Evolutionary conservation across 768 basidiomycete genomes (phyloP).

Genomic region (Gelatoporia subvermispora): DNA sequence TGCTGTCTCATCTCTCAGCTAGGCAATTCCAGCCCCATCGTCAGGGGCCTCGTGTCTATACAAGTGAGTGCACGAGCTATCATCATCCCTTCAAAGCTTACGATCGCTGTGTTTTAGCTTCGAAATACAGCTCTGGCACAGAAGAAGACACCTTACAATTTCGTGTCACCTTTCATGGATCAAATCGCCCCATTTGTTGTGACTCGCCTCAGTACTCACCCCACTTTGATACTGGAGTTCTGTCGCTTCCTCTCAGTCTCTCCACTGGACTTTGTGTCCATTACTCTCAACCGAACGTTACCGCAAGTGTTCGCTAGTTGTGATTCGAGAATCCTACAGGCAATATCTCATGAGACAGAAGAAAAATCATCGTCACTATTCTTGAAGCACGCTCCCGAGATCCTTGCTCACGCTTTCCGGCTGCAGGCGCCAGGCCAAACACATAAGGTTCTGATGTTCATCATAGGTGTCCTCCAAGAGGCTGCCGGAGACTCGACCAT

Average conservation of each 20-base stretch:
- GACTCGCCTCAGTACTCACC: conserved; percentile 51
- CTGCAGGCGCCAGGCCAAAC: conserved; percentile 50
- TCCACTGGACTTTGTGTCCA: conserved; percentile 55
- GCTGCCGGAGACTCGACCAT: conserved; percentile 35
- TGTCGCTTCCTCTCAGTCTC: conserved; percentile 64
- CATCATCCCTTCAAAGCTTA: too few species aligned
- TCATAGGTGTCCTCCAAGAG: conserved; percentile 52
- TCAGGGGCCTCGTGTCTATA: conserved; percentile 64
- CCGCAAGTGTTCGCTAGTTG: conserved; percentile 65
- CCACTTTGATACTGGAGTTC: conserved; percentile 52
- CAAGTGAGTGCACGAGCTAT: conserved; percentile 49
- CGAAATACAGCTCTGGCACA: conserved; percentile 41
- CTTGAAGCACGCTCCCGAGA: conserved; percentile 49
- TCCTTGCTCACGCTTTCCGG: conserved; percentile 66
- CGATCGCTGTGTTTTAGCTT: conserved; percentile 38
- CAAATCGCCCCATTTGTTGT: conserved; percentile 64
- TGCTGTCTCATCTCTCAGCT: conserved; percentile 63
- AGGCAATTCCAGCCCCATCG: conserved; percentile 59
- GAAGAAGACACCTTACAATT: conserved; percentile 57
- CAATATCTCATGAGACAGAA: conserved; percentile 51
- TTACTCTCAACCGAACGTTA: conserved; percentile 59
- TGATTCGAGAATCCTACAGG: conserved; percentile 53
- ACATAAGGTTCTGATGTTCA: conserved; percentile 55
- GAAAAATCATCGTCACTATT: conserved; percentile 45
- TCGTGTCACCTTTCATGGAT: conserved; percentile 67